Evolutionary conservation across 805 yeast species (phyloP).

Genomic region (Ogataea chonburiensis): DNA sequence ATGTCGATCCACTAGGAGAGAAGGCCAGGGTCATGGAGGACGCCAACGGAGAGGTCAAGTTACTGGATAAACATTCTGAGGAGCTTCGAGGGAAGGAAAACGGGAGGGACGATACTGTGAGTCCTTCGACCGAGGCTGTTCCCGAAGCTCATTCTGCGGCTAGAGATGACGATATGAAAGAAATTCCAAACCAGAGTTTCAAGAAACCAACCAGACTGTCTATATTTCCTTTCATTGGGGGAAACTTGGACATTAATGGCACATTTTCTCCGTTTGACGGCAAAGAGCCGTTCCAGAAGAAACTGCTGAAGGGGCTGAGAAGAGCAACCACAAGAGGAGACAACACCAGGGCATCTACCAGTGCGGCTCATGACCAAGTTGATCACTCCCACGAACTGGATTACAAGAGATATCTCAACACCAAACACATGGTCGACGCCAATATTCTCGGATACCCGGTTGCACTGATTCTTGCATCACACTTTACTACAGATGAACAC

Average conservation of each 20-base stretch:
- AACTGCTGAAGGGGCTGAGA: slow-evolving; percentile 21
- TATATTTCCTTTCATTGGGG: slow-evolving; percentile 19
- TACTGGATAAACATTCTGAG: background rate
- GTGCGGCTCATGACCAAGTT: slow-evolving; percentile 9
- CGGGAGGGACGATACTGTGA: slow-evolving; percentile 1
- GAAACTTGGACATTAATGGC: slow-evolving; percentile 1
- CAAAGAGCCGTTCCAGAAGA: slow-evolving; percentile 20
- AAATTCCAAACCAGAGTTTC: slow-evolving; percentile 7
- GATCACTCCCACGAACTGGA: slow-evolving; percentile 25
- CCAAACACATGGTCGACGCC: slow-evolving; percentile 43
- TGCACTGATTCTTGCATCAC: slow-evolving; percentile 69
- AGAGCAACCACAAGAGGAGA: slow-evolving; percentile 18
- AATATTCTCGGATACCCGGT: slow-evolving; percentile 70
- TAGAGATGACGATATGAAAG: slow-evolving; percentile 1
- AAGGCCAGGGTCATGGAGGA: background rate
- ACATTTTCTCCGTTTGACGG: slow-evolving; percentile 12
- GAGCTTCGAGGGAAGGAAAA: slow-evolving; percentile 6
- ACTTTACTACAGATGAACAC: slow-evolving; percentile 72
- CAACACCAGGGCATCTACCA: slow-evolving; percentile 11
- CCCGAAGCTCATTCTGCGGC: slow-evolving; percentile 3
- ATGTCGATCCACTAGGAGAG: slow-evolving; percentile 3
- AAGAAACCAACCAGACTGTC: slow-evolving; percentile 15
- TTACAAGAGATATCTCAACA: slow-evolving; percentile 26
- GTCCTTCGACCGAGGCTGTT: background rate
- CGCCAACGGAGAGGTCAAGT: slow-evolving; percentile 1